Percentiles rank a stretch among this genome's conserved stretches.
Evolutionary conservation across 495 filamentous ascomycete genomes (phyloP).

Genomic region (Aspergillus olivimuriae): DNA sequence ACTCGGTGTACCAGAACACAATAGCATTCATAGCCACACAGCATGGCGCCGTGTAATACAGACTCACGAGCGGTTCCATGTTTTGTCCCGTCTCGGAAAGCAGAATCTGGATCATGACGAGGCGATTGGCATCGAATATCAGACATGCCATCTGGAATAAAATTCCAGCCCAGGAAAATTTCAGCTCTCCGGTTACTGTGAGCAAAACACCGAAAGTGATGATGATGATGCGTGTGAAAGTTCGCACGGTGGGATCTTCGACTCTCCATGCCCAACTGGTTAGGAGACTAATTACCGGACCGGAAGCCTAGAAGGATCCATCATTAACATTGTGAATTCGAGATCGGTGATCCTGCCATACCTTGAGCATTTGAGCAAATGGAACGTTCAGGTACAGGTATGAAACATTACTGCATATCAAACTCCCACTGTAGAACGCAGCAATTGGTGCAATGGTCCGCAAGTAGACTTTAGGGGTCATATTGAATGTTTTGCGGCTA

Average conservation of each 20-base stretch:
- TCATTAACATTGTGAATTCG: conserved; percentile 3
- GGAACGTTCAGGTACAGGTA: conserved; percentile 71
- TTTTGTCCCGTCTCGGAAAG: conserved; percentile 61
- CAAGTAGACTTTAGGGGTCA: conserved; percentile 62
- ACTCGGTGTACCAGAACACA: conserved; percentile 57
- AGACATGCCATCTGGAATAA: conserved; percentile 65
- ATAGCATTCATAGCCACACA: conserved; percentile 69
- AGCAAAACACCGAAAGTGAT: conserved; percentile 71
- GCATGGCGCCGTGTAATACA: conserved; percentile 81
- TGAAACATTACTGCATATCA: conserved; percentile 67
- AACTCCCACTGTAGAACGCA: conserved; percentile 61
- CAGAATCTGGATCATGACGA: conserved; percentile 72
- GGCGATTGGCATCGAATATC: conserved; percentile 66
- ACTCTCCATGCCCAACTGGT: conserved; percentile 60
- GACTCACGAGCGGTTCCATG: conserved; percentile 78
- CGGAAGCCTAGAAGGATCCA: conserved; percentile 40
- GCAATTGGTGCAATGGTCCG: conserved; percentile 71
- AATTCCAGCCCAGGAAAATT: conserved; percentile 63
- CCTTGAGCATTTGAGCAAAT: conserved; percentile 83
- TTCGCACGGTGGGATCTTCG: conserved; percentile 50
- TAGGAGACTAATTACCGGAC: conserved; percentile 62
- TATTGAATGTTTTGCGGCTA: conserved; percentile 59
- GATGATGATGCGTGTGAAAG: conserved; percentile 60
- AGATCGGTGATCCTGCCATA: no score
- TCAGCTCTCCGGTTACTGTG: conserved; percentile 69